Base-by-base conservation (phyloP, 306 rosid genomes). In the Quercus parvula region DNA sequence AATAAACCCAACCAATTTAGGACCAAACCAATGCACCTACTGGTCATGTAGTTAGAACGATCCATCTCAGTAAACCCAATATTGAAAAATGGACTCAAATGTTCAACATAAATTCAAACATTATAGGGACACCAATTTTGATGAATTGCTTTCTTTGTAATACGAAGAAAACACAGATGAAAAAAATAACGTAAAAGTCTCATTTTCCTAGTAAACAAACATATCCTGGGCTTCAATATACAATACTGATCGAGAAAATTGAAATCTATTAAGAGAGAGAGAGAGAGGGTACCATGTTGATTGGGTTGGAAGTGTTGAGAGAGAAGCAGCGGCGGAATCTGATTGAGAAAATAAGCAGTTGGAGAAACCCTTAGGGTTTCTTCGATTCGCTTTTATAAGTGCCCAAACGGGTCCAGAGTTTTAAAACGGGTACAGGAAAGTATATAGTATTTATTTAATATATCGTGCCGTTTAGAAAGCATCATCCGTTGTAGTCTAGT, bases 401-500 rank as follows among this genome's bases (percentile, higher is more conserved):
- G 13, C 54, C 54, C 17, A 12, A 49, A 49, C 14, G 54, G 54
- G 17, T 49, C 15, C 54, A 1, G 46, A 7, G 10, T 0, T 11
- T 0, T 9, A 46, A 46, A 49, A 5, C 15, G 54, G 54, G 15
- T 11, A 12, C 54, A 2, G 0, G 12, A 41, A 8, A 0, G 2
- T 8, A 8, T 8, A 41, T 41, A 41, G 1, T 41, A 41, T 41
- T 9, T 41, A 41, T 41, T 41, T 12, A 49, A 12, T 2, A 49
- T 12, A 49, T 49, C 17, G 17, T 12, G 54, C 0, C 0, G 7
- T 63, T 2, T 1, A 1, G 0, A 0, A 2, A 7, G 0, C 8
- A 6, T 1, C 4, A 12, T 81, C 85, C 77, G 83, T 78, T 86
- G 87, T 78, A 86, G 83, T 83, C 85, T 86, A 83, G 85, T 25